These are phyloP conservation scores for Thelonectria blattea DNA, from an alignment of 2,329 filamentous ascomycete genomes.

Conservation along the genomic window DNA sequence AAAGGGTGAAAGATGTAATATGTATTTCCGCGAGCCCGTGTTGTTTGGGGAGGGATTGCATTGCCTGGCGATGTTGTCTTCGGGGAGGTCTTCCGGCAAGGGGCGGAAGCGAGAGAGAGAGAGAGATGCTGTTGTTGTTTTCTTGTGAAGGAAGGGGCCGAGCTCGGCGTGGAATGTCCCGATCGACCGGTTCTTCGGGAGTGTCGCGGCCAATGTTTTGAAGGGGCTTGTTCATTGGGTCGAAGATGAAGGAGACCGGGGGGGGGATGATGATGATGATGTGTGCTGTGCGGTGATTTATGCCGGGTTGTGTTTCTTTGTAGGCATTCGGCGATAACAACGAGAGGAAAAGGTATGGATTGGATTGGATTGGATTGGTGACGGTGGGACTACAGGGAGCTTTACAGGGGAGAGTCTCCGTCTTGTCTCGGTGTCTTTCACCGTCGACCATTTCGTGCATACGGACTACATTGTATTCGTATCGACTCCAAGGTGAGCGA, in stretches of 20 bases:
- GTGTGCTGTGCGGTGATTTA: neutral
- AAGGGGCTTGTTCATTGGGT: constrained; percentile 5
- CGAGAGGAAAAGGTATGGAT: neutral
- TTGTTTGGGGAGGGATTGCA: neutral
- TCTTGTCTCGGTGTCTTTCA: too few relatives aligned
- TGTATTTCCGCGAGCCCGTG: neutral
- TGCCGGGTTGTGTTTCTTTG: too few relatives aligned
- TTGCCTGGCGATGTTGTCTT: neutral
- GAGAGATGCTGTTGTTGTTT: too few relatives aligned
- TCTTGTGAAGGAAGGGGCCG: neutral
- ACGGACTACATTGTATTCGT: too few relatives aligned
- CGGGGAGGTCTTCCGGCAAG: neutral
- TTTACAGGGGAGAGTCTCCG: neutral
- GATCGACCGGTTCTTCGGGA: constrained; percentile 21
- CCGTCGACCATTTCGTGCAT: constrained; percentile 4
- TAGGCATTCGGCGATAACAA: too few relatives aligned
- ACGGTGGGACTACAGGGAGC: neutral
- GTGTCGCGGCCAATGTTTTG: constrained; percentile 4
- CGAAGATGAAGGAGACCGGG: too few relatives aligned
- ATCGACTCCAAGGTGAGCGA: constrained; percentile 7
- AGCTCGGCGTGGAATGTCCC: constrained; percentile 19
- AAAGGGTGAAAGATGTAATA: too few relatives aligned
- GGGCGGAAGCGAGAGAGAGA: neutral
- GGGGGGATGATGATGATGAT: constrained; percentile 1
- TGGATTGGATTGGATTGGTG: neutral